These are phyloP conservation scores for Diospyros kaki DNA, from an alignment of 148 eudicot species.

Conservation along the genomic window DNA sequence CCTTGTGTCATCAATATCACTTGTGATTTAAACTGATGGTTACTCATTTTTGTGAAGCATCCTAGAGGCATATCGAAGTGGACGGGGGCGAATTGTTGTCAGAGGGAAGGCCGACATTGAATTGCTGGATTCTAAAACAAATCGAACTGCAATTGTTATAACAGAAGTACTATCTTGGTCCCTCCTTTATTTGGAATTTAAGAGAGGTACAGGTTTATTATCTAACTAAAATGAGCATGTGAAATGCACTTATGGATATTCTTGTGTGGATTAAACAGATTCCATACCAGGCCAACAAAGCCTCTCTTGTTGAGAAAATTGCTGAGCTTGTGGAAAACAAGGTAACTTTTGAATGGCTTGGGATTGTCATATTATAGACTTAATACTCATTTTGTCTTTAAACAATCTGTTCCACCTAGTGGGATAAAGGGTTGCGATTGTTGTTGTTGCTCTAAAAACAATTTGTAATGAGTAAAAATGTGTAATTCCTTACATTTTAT, in stretches of 20 bases:
- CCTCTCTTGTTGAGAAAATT: conserved; percentile 83
- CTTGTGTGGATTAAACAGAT: conserved; percentile 53
- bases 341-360: conserved; percentile 35
- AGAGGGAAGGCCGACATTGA: conserved; percentile 94
- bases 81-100: conserved; percentile 80
- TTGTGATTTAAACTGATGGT: conserved; percentile 13
- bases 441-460: background rate
- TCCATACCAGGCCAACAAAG: conserved; percentile 97
- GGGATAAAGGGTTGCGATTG: too few species aligned
- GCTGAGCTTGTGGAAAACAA: conserved; percentile 89
- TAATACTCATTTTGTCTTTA: too few species aligned
- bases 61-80: conserved; percentile 88
- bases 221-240: background rate
- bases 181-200: background rate
- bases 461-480: conserved; percentile 2
- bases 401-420: too few species aligned
- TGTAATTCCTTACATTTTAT: too few species aligned
- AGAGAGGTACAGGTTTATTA: background rate
- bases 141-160: conserved; percentile 75
- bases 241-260: background rate
- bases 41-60: conserved; percentile 43
- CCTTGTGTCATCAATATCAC: background rate
- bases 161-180: conserved; percentile 56
- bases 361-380: background rate
- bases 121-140: conserved; percentile 66